phyloP scores from a whole-genome alignment of 2,329 filamentous ascomycete genomes.

The Septoria petroselini region DNA sequence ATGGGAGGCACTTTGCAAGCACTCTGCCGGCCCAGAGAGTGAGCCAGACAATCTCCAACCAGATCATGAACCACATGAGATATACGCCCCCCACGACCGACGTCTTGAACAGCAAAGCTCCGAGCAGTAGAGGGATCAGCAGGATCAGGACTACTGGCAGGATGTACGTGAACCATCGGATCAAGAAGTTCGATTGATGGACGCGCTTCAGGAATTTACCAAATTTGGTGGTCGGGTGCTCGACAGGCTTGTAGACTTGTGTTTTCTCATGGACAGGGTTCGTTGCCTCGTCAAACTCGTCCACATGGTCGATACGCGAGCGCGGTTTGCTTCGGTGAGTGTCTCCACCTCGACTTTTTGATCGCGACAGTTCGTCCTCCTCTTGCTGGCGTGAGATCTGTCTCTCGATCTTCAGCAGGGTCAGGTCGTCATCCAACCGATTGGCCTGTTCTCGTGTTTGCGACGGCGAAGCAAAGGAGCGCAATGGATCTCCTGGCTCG shows the following conservation, averaged over 20 bases:
- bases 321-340: conserved; percentile 54
- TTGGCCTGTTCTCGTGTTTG: conserved; percentile 58
- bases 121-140: conserved; percentile 65
- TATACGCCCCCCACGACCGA: conserved; percentile 67
- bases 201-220: conserved; percentile 63
- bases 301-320: conserved; percentile 53
- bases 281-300: conserved; percentile 65
- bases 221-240: conserved; percentile 59
- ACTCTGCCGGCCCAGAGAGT: conserved; percentile 75
- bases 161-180: conserved; percentile 71
- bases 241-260: conserved; percentile 62
- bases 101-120: conserved; percentile 55
- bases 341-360: conserved; percentile 42
- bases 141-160: conserved; percentile 62
- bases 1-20: conserved; percentile 62
- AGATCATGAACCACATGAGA: conserved; percentile 89
- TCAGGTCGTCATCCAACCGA: conserved; percentile 63
- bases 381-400: conserved; percentile 50
- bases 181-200: conserved; percentile 62
- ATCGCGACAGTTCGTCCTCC: conserved; percentile 30
- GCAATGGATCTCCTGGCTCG: conserved; percentile 34
- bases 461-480: conserved; percentile 49
- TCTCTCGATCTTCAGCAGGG: conserved; percentile 63
- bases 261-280: conserved; percentile 67
- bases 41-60: conserved; percentile 91